These are phyloP conservation scores for Aspergillus sclerotioniger DNA, from an alignment of 495 filamentous ascomycete genomes.

Conservation along the genomic window DNA sequence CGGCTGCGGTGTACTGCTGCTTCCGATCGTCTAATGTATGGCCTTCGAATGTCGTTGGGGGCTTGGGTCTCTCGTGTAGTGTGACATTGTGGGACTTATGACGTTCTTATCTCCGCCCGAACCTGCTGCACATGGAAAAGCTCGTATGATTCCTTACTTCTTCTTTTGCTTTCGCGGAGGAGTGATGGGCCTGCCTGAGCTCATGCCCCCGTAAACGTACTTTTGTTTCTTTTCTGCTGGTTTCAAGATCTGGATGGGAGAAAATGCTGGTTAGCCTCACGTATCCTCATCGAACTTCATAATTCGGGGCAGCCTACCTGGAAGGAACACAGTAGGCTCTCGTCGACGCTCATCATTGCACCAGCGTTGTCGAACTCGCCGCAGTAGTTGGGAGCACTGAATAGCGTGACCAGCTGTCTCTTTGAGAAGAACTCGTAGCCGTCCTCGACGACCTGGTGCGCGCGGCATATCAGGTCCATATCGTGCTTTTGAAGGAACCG, in stretches of 20 bases:
- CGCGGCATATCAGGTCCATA: constrained; percentile 99
- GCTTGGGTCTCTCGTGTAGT: constrained; percentile 21
- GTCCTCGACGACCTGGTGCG: constrained; percentile 98
- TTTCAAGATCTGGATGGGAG: constrained; percentile 78
- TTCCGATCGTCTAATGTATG: constrained; percentile 25
- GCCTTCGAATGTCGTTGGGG: constrained; percentile 25
- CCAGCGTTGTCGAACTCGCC: constrained; percentile 99
- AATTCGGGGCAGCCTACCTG: constrained; percentile 60
- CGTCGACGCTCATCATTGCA: constrained; percentile 99
- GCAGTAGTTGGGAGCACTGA: constrained; percentile 98
- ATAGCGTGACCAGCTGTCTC: constrained; percentile 93
- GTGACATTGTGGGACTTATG: constrained; percentile 20
- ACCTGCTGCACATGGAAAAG: constrained; percentile 85
- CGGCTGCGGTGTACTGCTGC: constrained; percentile 17
- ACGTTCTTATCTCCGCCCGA: constrained; percentile 81
- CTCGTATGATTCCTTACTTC: constrained; percentile 79
- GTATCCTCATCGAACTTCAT: constrained; percentile 13
- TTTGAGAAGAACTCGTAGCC: constrained; percentile 99
- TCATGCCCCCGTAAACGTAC: constrained; percentile 93
- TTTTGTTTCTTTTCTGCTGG: constrained; percentile 99
- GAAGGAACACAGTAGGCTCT: constrained; percentile 97
- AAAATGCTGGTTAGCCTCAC: not conserved
- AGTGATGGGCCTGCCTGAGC: constrained; percentile 81
- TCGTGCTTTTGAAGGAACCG: constrained; percentile 99
- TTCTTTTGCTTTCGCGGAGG: constrained; percentile 90